Evolutionary conservation across 208 protist species (phyloP), one percentile per base, ranked within the genome.

Genomic region (Trypanosoma rangeli): DNA sequence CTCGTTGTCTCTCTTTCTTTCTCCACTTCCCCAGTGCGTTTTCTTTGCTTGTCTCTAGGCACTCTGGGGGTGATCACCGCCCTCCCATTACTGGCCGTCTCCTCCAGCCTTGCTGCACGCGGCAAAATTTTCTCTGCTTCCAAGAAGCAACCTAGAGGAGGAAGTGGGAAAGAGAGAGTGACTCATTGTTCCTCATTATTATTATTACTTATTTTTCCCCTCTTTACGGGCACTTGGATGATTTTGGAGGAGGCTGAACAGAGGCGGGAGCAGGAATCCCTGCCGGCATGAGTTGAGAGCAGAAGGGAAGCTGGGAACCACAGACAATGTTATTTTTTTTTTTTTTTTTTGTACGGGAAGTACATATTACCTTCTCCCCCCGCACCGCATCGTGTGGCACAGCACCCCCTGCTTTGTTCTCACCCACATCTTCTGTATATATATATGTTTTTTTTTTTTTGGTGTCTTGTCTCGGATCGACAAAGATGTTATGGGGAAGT

Each of bases 131-230:
- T 35, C 31, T 12, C 29, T 3, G 8, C 61, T 4, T 9, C 44
- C 31, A 50, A 22, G 48, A 49, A 55, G 33, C 53, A 28, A 12
- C 20, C 16, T 48, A 16, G 15, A 37, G n/a, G 22, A 57, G 29
- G 44, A 44, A 39, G 56, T 49, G 57, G 42, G 29, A 48, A 59
- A 49, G 58, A 22, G 39, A 55, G 54, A 60, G 62, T 15, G 44
- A 3, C 37, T 50, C 22, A 7, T 62, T 22, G 7, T 54, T 64
- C 37, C 15, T 54, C 55, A 15, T 54, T 56, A n/a, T n/a, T n/a
- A n/a, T n/a, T n/a, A n/a, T n/a, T n/a, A n/a, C n/a, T 28, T 16
- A 7, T 29, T 3, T 1, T 65, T 52, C 49, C 9, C 22, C 44
- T 63, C 7, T 63, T 9, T 42, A 48, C 39, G 16, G 49, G 31